Evolutionary conservation across 129 eudicot species (phyloP).

Genomic region (Artemisia tridentata): DNA sequence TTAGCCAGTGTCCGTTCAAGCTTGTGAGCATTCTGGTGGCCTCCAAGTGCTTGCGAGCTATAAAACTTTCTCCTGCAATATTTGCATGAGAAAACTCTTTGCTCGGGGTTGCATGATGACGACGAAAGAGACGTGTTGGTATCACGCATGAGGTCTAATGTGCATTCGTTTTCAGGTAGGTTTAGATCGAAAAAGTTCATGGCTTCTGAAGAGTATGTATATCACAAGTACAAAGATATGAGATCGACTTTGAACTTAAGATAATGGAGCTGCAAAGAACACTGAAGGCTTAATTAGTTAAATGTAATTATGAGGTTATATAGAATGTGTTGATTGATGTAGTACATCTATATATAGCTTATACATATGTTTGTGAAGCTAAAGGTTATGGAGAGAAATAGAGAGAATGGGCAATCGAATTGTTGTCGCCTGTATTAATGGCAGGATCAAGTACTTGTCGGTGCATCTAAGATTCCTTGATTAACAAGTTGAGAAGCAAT

Average conservation of each 20-base stretch:
- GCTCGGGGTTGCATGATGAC: slow-evolving; percentile 29
- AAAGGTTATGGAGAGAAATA: slow-evolving; percentile 21
- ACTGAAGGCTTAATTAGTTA: slow-evolving; percentile 15
- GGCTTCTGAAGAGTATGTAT: not conserved
- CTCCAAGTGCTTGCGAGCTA: slow-evolving; percentile 93
- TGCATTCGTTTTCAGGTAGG: slow-evolving; percentile 28
- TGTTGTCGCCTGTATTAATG: slow-evolving; percentile 56
- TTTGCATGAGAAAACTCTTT: slow-evolving; percentile 68
- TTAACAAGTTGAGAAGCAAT: not conserved
- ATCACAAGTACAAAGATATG: not conserved
- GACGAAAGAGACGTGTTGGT: slow-evolving; percentile 43
- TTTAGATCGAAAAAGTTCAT: slow-evolving; percentile 55
- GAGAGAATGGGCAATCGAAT: slow-evolving; percentile 56
- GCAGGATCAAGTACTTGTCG: slow-evolving; percentile 58
- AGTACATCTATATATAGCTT: not conserved
- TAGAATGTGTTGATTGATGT: slow-evolving; percentile 7
- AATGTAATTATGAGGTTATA: slow-evolving; percentile 23
- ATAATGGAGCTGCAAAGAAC: slow-evolving; percentile 16
- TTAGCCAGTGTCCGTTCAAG: slow-evolving; percentile 76
- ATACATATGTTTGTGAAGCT: slow-evolving; percentile 3
- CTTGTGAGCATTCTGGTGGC: slow-evolving; percentile 95
- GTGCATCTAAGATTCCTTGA: slow-evolving; percentile 22
- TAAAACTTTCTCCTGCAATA: slow-evolving; percentile 75
- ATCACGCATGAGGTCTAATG: slow-evolving; percentile 43
- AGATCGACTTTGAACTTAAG: not conserved